Conservation (phyloP, 1,284 basidiomycete species). For the Apiotrichum gamsii region DNA sequence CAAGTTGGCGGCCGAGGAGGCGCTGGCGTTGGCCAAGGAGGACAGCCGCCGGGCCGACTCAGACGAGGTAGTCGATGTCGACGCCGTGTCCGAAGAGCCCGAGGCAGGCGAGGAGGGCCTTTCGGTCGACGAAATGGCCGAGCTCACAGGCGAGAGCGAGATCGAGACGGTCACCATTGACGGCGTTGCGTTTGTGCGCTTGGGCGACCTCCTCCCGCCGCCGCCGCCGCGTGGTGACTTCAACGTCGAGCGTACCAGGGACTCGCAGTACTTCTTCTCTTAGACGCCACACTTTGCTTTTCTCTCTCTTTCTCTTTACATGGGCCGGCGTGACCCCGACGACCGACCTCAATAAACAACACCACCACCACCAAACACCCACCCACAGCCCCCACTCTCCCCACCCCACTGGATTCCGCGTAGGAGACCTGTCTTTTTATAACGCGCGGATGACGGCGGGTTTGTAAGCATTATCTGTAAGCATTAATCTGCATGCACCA, state of each 20-base stretch:
- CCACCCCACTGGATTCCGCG: no score
- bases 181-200: constrained; percentile 58
- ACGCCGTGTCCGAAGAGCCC: not conserved
- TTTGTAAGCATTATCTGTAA: constrained; percentile 15
- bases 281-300: constrained; percentile 13
- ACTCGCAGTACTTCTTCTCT: constrained; percentile 80
- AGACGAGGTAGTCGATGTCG: constrained; percentile 5
- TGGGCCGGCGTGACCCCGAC: no score
- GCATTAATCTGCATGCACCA: constrained; percentile 14
- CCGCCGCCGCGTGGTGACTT: constrained; percentile 83
- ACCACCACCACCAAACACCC: no score
- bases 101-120: constrained; percentile 4
- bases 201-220: constrained; percentile 72
- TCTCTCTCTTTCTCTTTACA: no score
- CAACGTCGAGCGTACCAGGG: constrained; percentile 74
- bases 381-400: no score
- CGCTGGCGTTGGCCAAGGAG: not conserved
- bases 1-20: constrained; percentile 11
- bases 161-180: constrained; percentile 20
- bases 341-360: no score
- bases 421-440: no score
- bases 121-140: not conserved
- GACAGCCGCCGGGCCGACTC: not conserved
- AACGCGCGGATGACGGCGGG: no score
- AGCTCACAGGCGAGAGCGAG: constrained; percentile 8